phyloP scores from a whole-genome alignment of 768 basidiomycete species.

The Hygrophorus pudorinus region DNA sequence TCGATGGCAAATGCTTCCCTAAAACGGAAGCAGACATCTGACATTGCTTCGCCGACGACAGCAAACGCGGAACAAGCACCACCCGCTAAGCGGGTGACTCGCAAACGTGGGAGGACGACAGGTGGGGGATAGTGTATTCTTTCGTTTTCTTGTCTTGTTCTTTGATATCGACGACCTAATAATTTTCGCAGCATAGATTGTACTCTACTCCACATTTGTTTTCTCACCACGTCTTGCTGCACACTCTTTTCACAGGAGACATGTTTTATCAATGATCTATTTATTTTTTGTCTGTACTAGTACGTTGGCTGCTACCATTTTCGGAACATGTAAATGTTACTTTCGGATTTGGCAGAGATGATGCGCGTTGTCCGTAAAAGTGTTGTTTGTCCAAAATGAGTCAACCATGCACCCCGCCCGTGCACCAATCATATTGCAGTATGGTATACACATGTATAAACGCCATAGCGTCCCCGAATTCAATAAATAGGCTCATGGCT shows the following conservation, averaged over 20 bases:
- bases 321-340: not conserved
- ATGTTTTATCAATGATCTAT: constrained; percentile 20
- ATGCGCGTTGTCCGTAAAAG: not conserved
- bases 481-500: constrained; percentile 44
- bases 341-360: not conserved
- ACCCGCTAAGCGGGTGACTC: constrained; percentile 37
- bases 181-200: constrained; percentile 24
- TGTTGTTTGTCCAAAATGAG: too few relatives aligned
- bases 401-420: not conserved
- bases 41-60: constrained; percentile 41
- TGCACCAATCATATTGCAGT: constrained; percentile 8
- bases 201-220: constrained; percentile 17
- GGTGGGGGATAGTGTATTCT: constrained; percentile 28
- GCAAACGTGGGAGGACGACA: constrained; percentile 47
- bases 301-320: not conserved
- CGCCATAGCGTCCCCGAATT: not conserved
- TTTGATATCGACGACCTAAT: constrained; percentile 10
- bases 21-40: constrained; percentile 44
- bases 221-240: constrained; percentile 20
- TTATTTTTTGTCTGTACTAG: constrained; percentile 18
- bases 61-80: constrained; percentile 32
- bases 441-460: constrained; percentile 8
- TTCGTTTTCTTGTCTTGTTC: constrained; percentile 11
- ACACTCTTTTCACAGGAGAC: constrained; percentile 18
- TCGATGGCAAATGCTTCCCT: constrained; percentile 37